Evolutionary conservation across 495 filamentous ascomycete species (phyloP).

Genomic region (Chlorociboria aeruginascens): DNA sequence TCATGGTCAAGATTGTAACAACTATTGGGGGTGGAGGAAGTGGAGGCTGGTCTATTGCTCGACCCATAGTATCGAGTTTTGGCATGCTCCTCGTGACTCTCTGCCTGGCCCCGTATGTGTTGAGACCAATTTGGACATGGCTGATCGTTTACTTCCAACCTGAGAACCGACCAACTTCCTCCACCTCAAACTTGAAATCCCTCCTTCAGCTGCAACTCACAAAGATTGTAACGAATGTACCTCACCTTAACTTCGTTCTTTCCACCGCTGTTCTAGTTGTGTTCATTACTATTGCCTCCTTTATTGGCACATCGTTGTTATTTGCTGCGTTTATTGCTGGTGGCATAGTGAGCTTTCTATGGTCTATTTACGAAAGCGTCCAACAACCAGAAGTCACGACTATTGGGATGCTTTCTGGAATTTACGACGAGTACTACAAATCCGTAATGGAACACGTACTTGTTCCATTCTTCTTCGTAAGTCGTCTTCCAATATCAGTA

Average conservation of each 20-base stretch:
- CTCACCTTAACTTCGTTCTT: constrained; percentile 8
- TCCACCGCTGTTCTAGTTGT: constrained; percentile 31
- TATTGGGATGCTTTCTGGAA: background rate
- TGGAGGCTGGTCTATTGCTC: constrained; percentile 14
- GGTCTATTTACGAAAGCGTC: background rate
- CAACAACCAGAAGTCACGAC: background rate
- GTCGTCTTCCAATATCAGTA: constrained; percentile 5
- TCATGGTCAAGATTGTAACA: constrained; percentile 54
- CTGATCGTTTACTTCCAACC: background rate
- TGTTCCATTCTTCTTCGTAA: constrained; percentile 65
- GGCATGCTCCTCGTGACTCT: constrained; percentile 17
- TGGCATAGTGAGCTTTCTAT: constrained; percentile 27
- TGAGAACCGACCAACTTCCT: background rate
- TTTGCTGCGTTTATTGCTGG: constrained; percentile 61
- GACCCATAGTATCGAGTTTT: constrained; percentile 21
- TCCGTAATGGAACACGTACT: constrained; percentile 41
- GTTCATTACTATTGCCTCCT: constrained; percentile 43
- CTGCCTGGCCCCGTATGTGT: constrained; percentile 8
- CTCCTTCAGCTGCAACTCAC: background rate
- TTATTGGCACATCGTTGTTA: constrained; percentile 55
- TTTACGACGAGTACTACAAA: constrained; percentile 47
- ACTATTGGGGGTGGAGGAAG: constrained; percentile 26
- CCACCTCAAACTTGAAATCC: background rate
- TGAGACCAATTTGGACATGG: constrained; percentile 10
- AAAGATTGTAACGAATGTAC: background rate